A percentile compares a stretch with the other conserved stretches of the same genome.
Conservation (phyloP, 371 early-diverging fungal species). For the Polyrhizophydium stewartii region DNA sequence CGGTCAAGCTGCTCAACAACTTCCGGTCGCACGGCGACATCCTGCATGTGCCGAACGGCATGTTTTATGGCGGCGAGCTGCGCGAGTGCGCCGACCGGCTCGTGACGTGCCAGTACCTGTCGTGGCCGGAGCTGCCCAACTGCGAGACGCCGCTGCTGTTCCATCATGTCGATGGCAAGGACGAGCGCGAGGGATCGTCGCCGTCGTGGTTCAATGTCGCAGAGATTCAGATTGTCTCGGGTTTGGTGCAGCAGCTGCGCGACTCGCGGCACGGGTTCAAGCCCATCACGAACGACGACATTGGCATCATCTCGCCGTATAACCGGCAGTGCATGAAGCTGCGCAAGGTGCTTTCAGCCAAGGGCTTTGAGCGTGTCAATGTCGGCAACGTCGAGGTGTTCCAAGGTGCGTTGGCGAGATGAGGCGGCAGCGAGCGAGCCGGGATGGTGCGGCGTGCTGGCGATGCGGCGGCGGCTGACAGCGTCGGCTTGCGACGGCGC, state of each 20-base stretch:
- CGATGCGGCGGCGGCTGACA: too few relatives aligned
- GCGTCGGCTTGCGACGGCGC: too few relatives aligned
- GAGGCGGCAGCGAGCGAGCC: too few relatives aligned
- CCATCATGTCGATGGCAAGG: constrained; percentile 34
- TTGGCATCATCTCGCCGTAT: constrained; percentile 20
- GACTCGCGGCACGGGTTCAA: neutral
- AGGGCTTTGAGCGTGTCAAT: neutral
- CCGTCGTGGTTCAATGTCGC: constrained; percentile 23
- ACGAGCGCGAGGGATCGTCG: constrained; percentile 21
- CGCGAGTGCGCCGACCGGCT: constrained; percentile 27
- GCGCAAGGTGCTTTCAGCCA: neutral
- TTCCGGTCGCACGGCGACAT: constrained; percentile 37
- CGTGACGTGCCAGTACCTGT: constrained; percentile 26
- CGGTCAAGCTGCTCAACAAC: constrained; percentile 23
- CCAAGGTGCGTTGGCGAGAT: neutral
- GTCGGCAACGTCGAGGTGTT: neutral
- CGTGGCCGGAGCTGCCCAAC: constrained; percentile 30
- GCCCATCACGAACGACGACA: constrained; percentile 1
- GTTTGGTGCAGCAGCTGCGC: constrained; percentile 2
- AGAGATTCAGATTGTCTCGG: constrained; percentile 9
- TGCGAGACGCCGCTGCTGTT: constrained; percentile 41
- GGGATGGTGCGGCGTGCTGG: too few relatives aligned
- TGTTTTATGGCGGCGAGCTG: constrained; percentile 41
- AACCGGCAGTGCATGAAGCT: constrained; percentile 22
- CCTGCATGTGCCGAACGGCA: constrained; percentile 37